Evolutionary conservation across 1,284 basidiomycete genomes (phyloP).

Genomic region (Leccinum pachyderme): DNA sequence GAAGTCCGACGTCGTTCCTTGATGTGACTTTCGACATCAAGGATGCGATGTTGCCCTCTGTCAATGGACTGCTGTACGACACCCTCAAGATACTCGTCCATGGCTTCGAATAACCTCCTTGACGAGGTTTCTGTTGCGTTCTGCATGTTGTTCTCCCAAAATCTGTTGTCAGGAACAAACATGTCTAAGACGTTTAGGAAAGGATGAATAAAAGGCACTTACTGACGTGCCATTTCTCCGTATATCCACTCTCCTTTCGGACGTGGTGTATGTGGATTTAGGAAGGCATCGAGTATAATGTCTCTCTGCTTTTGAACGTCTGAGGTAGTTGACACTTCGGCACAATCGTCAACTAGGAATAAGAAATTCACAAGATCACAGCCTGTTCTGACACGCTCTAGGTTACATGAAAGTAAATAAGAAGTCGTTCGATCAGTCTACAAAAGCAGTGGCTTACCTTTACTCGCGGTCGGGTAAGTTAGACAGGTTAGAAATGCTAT

Average conservation of each 20-base stretch:
- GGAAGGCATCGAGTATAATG: neutral
- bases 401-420: neutral
- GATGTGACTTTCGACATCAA: conserved; percentile 36
- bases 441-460: neutral
- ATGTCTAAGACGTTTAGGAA: neutral
- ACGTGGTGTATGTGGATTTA: neutral
- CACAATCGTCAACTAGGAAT: neutral
- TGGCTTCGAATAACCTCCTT: neutral
- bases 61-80: conserved; percentile 40
- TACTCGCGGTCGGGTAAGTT: neutral
- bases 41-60: conserved; percentile 27
- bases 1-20: conserved; percentile 9
- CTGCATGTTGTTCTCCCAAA: neutral
- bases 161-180: neutral
- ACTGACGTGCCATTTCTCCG: neutral
- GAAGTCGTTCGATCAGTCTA: neutral
- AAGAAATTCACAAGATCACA: neutral
- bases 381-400: neutral
- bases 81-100: conserved; percentile 33
- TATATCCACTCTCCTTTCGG: neutral
- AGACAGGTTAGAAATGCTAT: neutral
- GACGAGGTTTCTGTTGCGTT: neutral
- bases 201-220: neutral
- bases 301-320: neutral
- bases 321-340: neutral